phyloP scores from a whole-genome alignment of 345 rosid genomes.

The Moringa oleifera region DNA sequence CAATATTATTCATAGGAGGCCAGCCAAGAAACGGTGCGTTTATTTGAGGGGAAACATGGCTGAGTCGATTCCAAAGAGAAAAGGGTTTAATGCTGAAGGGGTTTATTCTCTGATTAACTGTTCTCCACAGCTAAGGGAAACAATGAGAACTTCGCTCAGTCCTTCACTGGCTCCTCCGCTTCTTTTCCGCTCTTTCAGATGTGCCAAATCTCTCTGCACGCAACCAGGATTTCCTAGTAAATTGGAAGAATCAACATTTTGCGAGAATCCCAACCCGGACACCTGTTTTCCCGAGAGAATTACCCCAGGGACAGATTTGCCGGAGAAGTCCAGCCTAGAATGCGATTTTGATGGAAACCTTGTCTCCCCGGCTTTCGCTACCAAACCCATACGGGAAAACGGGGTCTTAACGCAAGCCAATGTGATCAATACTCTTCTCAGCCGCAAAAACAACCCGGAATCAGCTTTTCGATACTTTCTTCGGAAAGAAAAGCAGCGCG shows the following conservation, averaged over 20 bases:
- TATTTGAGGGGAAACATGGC: too few relatives aligned
- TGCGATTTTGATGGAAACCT: constrained; percentile 8
- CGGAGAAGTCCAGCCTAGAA: constrained; percentile 4
- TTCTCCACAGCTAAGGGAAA: background rate
- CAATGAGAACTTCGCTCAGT: constrained; percentile 28
- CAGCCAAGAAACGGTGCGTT: too few relatives aligned
- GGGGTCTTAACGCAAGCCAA: constrained; percentile 15
- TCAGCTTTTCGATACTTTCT: constrained; percentile 44
- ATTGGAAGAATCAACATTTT: constrained; percentile 9
- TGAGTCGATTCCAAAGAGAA: too few relatives aligned
- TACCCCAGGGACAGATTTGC: constrained; percentile 5
- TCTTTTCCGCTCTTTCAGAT: constrained; percentile 19
- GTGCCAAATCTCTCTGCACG: constrained; percentile 35
- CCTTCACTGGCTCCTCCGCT: constrained; percentile 18
- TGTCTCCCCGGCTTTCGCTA: background rate
- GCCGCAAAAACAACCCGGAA: constrained; percentile 31
- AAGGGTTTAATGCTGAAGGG: background rate
- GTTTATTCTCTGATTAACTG: too few relatives aligned
- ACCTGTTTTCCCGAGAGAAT: constrained; percentile 11
- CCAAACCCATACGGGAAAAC: background rate
- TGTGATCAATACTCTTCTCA: constrained; percentile 40
- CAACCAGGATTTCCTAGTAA: constrained; percentile 20
- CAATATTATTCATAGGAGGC: too few relatives aligned
- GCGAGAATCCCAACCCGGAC: constrained; percentile 15
- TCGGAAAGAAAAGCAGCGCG: constrained; percentile 25